These are phyloP conservation scores for Boeremia exigua DNA, from an alignment of 2,329 filamentous ascomycete species.

Conservation along the genomic window DNA sequence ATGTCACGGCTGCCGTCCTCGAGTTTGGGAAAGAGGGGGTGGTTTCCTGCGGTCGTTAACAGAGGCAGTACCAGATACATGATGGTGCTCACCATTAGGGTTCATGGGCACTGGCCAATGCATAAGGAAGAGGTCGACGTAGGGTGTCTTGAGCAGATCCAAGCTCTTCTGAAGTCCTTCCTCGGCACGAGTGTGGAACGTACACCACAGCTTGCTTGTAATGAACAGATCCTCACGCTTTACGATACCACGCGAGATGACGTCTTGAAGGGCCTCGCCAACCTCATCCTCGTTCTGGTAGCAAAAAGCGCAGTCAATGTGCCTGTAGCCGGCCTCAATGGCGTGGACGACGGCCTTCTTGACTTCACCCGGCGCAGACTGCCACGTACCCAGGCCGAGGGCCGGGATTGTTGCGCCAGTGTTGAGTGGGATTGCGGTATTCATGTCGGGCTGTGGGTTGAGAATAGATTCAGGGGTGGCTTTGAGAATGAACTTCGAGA, in stretches of 20 bases:
- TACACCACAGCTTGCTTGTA: conserved; percentile 85
- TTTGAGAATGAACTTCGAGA: conserved; percentile 50
- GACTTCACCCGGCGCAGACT: conserved; percentile 53
- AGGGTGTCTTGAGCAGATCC: conserved; percentile 75
- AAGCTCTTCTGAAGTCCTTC: conserved; percentile 75
- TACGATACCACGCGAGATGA: conserved; percentile 70
- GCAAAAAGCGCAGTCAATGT: conserved; percentile 76
- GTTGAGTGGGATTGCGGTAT: conserved; percentile 49
- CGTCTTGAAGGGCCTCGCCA: conserved; percentile 76
- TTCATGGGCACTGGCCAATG: conserved; percentile 88
- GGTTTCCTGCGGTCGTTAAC: conserved; percentile 58
- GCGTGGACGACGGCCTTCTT: conserved; percentile 56
- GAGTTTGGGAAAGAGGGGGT: conserved; percentile 76
- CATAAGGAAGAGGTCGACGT: conserved; percentile 81
- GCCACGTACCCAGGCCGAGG: conserved; percentile 49
- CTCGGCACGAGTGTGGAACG: conserved; percentile 74
- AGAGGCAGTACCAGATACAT: neutral
- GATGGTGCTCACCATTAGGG: conserved; percentile 62
- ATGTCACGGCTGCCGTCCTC: conserved; percentile 78
- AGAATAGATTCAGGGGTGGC: conserved; percentile 46
- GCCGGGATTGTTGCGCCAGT: conserved; percentile 49
- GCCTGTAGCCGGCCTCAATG: conserved; percentile 57
- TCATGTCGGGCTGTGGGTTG: conserved; percentile 48
- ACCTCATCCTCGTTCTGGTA: conserved; percentile 86
- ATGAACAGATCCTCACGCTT: conserved; percentile 83